Conservation (phyloP, 2,329 filamentous ascomycete species). For the Arthrobotrys entomopaga region DNA sequence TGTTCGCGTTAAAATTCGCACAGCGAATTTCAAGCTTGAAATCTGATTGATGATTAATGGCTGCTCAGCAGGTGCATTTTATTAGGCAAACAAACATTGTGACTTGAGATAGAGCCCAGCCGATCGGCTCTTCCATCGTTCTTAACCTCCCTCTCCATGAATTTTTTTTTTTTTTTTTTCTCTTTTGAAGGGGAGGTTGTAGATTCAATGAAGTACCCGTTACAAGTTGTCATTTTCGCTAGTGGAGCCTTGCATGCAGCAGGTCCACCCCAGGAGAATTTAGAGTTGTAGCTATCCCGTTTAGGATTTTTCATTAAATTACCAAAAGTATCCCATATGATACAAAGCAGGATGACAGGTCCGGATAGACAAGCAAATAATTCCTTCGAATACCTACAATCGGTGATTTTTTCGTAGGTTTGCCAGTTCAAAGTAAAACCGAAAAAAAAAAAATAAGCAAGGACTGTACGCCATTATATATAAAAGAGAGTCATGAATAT, state of each 20-base stretch:
- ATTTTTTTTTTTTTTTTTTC: too few species aligned
- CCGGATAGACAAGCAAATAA: constrained; percentile 4
- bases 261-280: constrained; percentile 23
- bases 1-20: too few species aligned
- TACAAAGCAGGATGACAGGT: not conserved
- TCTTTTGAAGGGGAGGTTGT: not conserved
- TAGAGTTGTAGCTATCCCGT: not conserved
- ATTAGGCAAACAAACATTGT: too few species aligned
- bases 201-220: constrained; percentile 13
- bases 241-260: constrained; percentile 27
- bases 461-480: constrained; percentile 7
- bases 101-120: too few species aligned
- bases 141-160: too few species aligned
- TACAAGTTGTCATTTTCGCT: constrained; percentile 21
- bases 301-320: constrained; percentile 3
- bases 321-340: constrained; percentile 5
- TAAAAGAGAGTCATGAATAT: constrained; percentile 19
- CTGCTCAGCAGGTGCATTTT: too few species aligned
- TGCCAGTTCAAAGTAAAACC: not conserved
- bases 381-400: constrained; percentile 21
- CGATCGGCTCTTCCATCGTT: too few species aligned
- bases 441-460: constrained; percentile 10
- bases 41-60: too few species aligned
- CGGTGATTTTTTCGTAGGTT: not conserved
- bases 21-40: too few species aligned